Conservation (phyloP, 352 stramenopile genomes). For the Pseudoperonospora humuli region DNA sequence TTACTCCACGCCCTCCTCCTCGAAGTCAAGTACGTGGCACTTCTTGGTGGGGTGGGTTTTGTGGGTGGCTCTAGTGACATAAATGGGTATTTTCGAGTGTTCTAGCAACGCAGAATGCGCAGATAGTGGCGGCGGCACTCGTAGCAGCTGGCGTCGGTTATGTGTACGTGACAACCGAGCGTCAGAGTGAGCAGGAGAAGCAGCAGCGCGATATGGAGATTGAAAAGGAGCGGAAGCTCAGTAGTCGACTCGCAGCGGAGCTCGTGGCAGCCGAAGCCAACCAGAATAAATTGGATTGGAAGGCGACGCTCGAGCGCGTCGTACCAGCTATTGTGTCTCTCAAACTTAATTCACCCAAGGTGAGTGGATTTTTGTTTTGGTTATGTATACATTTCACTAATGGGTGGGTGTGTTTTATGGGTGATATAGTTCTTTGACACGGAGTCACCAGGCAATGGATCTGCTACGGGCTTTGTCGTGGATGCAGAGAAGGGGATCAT, state of each 20-base stretch:
- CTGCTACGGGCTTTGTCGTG: slow-evolving; percentile 89
- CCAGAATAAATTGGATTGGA: slow-evolving; percentile 71
- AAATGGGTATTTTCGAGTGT: slow-evolving; percentile 2
- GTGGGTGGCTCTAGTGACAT: no score
- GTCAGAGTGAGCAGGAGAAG: slow-evolving; percentile 40
- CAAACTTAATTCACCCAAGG: slow-evolving; percentile 86
- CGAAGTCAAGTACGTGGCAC: slow-evolving; percentile 17
- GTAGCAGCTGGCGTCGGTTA: slow-evolving; percentile 38
- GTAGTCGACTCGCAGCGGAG: slow-evolving; percentile 50
- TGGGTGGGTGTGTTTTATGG: slow-evolving; percentile 4
- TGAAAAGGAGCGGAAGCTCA: slow-evolving; percentile 50
- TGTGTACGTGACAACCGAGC: slow-evolving; percentile 35
- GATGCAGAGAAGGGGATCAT: slow-evolving; percentile 88
- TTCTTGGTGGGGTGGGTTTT: neutral
- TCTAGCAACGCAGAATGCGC: slow-evolving; percentile 18
- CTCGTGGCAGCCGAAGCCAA: slow-evolving; percentile 59
- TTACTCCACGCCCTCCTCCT: slow-evolving; percentile 13
- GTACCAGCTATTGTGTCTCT: slow-evolving; percentile 82
- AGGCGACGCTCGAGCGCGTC: slow-evolving; percentile 75
- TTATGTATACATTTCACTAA: slow-evolving; percentile 2
- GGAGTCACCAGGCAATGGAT: slow-evolving; percentile 80
- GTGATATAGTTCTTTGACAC: slow-evolving; percentile 85
- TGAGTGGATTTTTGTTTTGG: slow-evolving; percentile 6
- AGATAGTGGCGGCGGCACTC: slow-evolving; percentile 21
- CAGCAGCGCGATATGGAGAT: slow-evolving; percentile 62